Percentiles rank a stretch among this genome's conserved stretches.
Conservation (phyloP, 108 stramenopile genomes). For the Chaetoceros tenuissimus region DNA sequence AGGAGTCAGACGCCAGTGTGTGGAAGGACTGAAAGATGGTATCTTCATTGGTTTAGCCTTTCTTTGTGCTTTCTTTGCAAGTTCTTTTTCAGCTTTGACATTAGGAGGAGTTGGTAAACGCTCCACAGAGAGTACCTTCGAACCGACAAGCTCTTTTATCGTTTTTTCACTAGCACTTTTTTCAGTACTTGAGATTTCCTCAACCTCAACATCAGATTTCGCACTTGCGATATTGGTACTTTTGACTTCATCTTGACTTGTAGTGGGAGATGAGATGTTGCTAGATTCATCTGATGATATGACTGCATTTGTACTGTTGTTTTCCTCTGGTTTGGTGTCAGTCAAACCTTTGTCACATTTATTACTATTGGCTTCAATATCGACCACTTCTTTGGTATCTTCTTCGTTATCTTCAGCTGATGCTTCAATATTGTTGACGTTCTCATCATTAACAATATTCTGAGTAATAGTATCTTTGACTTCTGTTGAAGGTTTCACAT, state of each 20-base stretch:
- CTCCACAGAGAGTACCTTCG: too few species aligned
- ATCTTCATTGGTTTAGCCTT: background rate
- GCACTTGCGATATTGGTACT: too few species aligned
- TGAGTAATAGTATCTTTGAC: background rate
- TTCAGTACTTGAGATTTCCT: slow-evolving; percentile 5
- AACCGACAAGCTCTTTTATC: background rate
- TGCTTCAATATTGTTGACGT: background rate
- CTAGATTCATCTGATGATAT: too few species aligned
- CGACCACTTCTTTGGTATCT: too few species aligned
- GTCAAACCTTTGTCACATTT: too few species aligned
- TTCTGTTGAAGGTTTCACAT: background rate
- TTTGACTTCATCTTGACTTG: too few species aligned
- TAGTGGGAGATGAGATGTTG: background rate
- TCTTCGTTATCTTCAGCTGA: background rate
- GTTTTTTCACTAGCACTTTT: background rate
- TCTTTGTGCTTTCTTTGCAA: slow-evolving; percentile 7
- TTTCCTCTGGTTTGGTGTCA: too few species aligned
- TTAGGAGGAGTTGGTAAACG: too few species aligned
- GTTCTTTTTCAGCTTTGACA: slow-evolving; percentile 7
- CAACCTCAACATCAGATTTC: too few species aligned
- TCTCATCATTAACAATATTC: background rate
- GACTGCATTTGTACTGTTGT: too few species aligned
- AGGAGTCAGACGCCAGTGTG: slow-evolving; percentile 47
- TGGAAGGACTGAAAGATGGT: slow-evolving; percentile 14
- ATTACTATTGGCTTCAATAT: too few species aligned